Percentiles rank a stretch among this genome's conserved stretches.
phyloP scores from a whole-genome alignment of 495 filamentous ascomycete genomes.

The Neurospora sp. region DNA sequence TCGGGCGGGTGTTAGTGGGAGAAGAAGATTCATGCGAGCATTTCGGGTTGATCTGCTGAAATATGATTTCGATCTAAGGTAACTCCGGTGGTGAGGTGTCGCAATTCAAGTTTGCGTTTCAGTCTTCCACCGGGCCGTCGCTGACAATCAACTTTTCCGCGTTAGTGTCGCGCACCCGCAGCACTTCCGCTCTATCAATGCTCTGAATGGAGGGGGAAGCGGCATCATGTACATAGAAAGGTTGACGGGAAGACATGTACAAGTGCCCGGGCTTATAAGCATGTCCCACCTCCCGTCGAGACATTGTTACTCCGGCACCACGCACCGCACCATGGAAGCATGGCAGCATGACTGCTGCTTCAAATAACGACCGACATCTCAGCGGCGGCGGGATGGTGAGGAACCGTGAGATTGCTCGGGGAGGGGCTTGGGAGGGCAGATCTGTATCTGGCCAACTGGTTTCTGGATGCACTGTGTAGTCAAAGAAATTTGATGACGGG shows the following conservation, averaged over 20 bases:
- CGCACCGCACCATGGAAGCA: neutral
- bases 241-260: neutral
- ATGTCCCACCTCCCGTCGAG: neutral
- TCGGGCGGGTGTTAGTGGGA: neutral
- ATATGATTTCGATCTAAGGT: neutral
- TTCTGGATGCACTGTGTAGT: slow-evolving; percentile 4
- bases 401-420: neutral
- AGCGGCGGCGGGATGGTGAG: neutral
- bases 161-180: neutral
- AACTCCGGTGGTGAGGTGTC: neutral
- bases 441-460: slow-evolving; percentile 3
- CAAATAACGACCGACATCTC: neutral
- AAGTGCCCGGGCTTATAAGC: neutral
- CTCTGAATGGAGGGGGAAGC: neutral
- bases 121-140: neutral
- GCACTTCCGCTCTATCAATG: neutral
- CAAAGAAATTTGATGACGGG: slow-evolving; percentile 5
- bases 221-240: neutral
- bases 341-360: neutral
- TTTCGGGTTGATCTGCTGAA: neutral
- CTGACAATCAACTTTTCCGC: neutral
- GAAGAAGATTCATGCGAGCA: neutral
- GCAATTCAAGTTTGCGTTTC: neutral
- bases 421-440: neutral
- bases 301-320: neutral